phyloP scores from a whole-genome alignment of 108 stramenopile genomes.

The Fragilariopsis cylindrus region DNA sequence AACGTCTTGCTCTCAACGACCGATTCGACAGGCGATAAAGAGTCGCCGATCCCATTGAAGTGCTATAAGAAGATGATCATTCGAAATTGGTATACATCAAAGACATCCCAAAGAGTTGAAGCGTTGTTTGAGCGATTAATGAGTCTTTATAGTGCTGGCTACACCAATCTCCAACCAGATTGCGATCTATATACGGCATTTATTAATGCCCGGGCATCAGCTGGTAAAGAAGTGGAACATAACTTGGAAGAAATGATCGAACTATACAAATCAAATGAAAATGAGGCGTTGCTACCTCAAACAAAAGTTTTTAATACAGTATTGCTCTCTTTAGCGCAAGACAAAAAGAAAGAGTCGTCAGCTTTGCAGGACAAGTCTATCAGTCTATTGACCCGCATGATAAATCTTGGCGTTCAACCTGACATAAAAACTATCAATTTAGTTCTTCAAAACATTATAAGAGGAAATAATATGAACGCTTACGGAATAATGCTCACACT shows the following conservation, averaged over 20 bases:
- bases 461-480: slow-evolving; percentile 13
- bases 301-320: slow-evolving; percentile 31
- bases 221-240: slow-evolving; percentile 4
- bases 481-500: slow-evolving; percentile 13
- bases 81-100: slow-evolving; percentile 32
- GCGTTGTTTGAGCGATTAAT: slow-evolving; percentile 12
- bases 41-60: slow-evolving; percentile 23
- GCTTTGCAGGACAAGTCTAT: slow-evolving; percentile 8
- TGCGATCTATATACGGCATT: slow-evolving; percentile 23
- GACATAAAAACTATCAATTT: slow-evolving; percentile 30
- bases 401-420: slow-evolving; percentile 23
- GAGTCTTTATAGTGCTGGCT: slow-evolving; percentile 24
- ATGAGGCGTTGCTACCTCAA: slow-evolving; percentile 29
- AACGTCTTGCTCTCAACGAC: slow-evolving; percentile 7
- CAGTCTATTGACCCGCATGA: slow-evolving; percentile 22
- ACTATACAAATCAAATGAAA: slow-evolving; percentile 9
- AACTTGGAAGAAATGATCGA: slow-evolving; percentile 29
- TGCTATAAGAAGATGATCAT: slow-evolving; percentile 25
- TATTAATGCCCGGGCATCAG: background rate
- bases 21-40: background rate
- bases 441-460: slow-evolving; percentile 22
- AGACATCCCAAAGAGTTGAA: slow-evolving; percentile 16
- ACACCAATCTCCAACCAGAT: slow-evolving; percentile 30
- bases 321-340: slow-evolving; percentile 11
- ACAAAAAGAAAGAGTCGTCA: slow-evolving; percentile 2